These are phyloP conservation scores for Yamadazyma endophytica DNA, from an alignment of 805 yeast genomes.

Conservation along the genomic window DNA sequence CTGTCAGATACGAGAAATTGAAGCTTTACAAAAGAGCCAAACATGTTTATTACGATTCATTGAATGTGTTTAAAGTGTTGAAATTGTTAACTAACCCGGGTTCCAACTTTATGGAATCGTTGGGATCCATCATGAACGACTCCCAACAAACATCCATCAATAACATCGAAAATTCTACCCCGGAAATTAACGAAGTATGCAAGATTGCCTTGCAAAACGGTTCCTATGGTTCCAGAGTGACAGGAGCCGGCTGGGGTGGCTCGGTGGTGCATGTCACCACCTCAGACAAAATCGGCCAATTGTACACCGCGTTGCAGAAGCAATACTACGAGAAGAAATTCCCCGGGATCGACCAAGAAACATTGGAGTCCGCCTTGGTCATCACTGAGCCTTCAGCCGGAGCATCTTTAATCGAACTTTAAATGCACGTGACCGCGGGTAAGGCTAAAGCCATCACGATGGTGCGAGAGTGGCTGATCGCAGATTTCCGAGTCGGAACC, in stretches of 20 bases:
- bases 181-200: conserved; percentile 51
- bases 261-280: conserved; percentile 62
- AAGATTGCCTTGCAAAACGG: conserved; percentile 52
- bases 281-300: conserved; percentile 31
- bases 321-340: conserved; percentile 47
- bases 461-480: no score
- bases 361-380: conserved; percentile 49
- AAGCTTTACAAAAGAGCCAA: conserved; percentile 54
- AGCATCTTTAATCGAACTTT: conserved; percentile 26
- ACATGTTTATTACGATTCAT: conserved; percentile 61
- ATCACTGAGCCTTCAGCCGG: conserved; percentile 56
- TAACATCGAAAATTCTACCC: conserved; percentile 46
- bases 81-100: conserved; percentile 30
- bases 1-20: conserved; percentile 54
- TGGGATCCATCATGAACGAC: conserved; percentile 56
- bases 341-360: conserved; percentile 44
- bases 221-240: conserved; percentile 62
- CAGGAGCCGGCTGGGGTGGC: conserved; percentile 83
- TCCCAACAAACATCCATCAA: conserved; percentile 51
- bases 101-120: conserved; percentile 31
- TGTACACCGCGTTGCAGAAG: conserved; percentile 42
- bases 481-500: no score
- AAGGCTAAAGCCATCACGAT: not conserved
- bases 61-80: conserved; percentile 52
- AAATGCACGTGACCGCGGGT: not conserved